A percentile compares a stretch with the other conserved stretches of the same genome.
Conservation (phyloP, 2,329 filamentous ascomycete genomes). For the Calonectria fujianensis region DNA sequence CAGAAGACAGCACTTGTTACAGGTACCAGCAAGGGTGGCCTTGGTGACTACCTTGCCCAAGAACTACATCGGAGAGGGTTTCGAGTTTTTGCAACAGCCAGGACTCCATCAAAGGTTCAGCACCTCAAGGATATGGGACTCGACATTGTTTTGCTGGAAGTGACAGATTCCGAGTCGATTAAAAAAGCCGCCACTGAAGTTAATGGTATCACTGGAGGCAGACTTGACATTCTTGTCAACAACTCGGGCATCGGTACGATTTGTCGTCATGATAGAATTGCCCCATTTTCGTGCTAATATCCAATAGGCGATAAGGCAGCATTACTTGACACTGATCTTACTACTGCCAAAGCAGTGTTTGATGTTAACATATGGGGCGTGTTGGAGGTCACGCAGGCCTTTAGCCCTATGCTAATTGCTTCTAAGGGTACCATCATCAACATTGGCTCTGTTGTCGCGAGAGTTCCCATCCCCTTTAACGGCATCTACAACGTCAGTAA, state of each 20-base stretch:
- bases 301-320: conserved; percentile 46
- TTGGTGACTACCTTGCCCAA: conserved; percentile 63
- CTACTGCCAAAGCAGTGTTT: conserved; percentile 55
- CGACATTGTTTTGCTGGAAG: conserved; percentile 64
- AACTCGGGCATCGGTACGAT: conserved; percentile 61
- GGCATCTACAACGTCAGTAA: conserved; percentile 66
- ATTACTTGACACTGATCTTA: conserved; percentile 49
- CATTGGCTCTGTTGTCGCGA: conserved; percentile 62
- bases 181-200: conserved; percentile 57
- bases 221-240: conserved; percentile 66
- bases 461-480: conserved; percentile 55
- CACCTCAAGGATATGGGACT: conserved; percentile 59
- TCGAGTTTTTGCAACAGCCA: conserved; percentile 64
- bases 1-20: conserved; percentile 60
- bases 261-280: conserved; percentile 42
- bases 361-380: conserved; percentile 63
- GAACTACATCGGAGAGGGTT: conserved; percentile 62
- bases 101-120: conserved; percentile 58
- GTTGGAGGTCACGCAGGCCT: conserved; percentile 62
- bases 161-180: conserved; percentile 61
- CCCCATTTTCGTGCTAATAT: conserved; percentile 2
- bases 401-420: conserved; percentile 61
- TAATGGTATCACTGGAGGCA: conserved; percentile 58
- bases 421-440: conserved; percentile 61
- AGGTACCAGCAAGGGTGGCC: conserved; percentile 62